Base-by-base conservation (phyloP, 2,329 filamentous ascomycete species). In the Nigrospora oryzae region DNA sequence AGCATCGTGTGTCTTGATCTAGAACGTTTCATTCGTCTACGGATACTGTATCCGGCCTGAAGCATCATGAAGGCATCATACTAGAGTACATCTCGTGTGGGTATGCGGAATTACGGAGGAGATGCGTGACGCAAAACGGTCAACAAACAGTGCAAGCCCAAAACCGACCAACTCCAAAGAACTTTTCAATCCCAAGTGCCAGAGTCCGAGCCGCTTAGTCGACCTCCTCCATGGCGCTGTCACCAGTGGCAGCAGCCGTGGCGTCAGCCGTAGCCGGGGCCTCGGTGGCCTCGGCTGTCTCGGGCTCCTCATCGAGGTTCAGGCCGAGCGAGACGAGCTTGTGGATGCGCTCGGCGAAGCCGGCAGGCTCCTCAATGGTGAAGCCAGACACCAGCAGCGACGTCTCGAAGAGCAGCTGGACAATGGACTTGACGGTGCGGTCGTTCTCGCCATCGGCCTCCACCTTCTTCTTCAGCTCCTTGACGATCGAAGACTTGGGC, bases 221-320 rank as follows among this genome's bases (percentile, higher is more conserved):
- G 67, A 98, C 93, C 83, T 98, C 93, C 83, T 98, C 93, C 93
- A 98, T 98, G 68, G 90, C 84, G 75, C 86, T 94, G 82, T 95
- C 89, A 59, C 84, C 85, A 54, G 84, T 73, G 67, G 79, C 78
- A 53, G 73, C 77, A 49, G 83, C 72, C 46, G 80, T 74, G 46
- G 81, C 69, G 52, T 73, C 77, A 46, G 79, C 78, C 36, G 67
- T 64, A 45, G 64, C 64, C 49, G 74, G 74, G 45, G 72, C 71
- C 49, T 77, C 46, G 28, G 39, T 38, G 38, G 37, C 76, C 53
- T 74, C 74, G 46, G 82, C 79, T 2, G 23, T 28, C 71, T 95
- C 89, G 46, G 86, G 82, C 64, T 90, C 86, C 75, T 96, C 91
- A 58, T 97, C 91, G 53, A 98, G 87, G 80, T 97, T 96, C 66